Evolutionary conservation across 331 rosid species (phyloP), one percentile per base, ranked within the genome.

Genomic region (Arachis monticola): DNA sequence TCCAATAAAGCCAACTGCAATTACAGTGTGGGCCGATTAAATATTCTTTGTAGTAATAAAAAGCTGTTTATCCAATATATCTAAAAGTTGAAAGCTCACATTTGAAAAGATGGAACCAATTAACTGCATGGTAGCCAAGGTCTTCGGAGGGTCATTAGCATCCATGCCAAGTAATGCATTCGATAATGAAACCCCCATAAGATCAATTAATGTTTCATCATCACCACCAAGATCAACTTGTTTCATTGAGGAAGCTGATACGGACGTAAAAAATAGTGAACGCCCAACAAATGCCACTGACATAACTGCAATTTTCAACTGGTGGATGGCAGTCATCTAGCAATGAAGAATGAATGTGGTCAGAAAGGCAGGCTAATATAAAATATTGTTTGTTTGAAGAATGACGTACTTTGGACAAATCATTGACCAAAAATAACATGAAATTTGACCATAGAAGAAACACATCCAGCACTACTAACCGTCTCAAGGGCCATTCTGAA

Each of bases 291-390:
- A 90, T 81, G 99, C 99, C 70, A 95, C 98, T 3, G 96, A 95
- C 89, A 85, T 92, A 71, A 95, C 93, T 70, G 98, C 99, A 89
- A 91, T 83, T 88, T 95, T 93, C 86, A 95, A 87, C 84, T 95
- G 97, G 88, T 95, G 99, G 90, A 96, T 95, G 80, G 99, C 98
- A 78, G 99, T 95, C 97, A 89, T 95, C 99, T 95, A 93, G 73
- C 83, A 8, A 85, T 82, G 88, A 80, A 87, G 67, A 84, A 81
- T 12, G 56, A 85, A 73, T 69, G 71, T 78, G 73, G 74, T 81
- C 70, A 83, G 69, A 71, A 83, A 77, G 78, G 66, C 77, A 79
- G 80, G 87, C 74, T 67, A 83, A 67, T 48, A 45, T 42, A 75
- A 75, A 67, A 64, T 61, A 69, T 13, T 41, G 53, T 63, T 13